phyloP scores from a whole-genome alignment of 306 rosid genomes.

The Arachis hypogaea region DNA sequence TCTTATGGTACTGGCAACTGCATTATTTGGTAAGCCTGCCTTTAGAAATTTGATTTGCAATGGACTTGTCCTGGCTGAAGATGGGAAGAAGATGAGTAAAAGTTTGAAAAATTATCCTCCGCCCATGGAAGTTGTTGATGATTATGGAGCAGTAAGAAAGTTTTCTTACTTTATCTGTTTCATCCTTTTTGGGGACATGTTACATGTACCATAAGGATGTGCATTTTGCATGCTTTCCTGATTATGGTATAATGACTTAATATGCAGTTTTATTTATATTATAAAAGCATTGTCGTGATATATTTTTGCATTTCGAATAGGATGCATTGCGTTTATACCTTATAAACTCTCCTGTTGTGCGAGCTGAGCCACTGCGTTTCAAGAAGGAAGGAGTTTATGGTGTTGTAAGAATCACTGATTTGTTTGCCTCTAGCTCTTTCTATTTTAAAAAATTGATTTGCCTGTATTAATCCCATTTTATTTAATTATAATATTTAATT shows the following conservation, averaged over 20 bases:
- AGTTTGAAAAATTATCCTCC: slow-evolving; percentile 91
- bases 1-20: slow-evolving; percentile 92
- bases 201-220: slow-evolving; percentile 18
- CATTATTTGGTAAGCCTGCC: slow-evolving; percentile 90
- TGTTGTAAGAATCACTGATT: slow-evolving; percentile 70
- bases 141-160: slow-evolving; percentile 82
- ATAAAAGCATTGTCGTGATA: slow-evolving; percentile 18
- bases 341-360: slow-evolving; percentile 95
- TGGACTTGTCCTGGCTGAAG: slow-evolving; percentile 96
- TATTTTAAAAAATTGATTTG: slow-evolving; percentile 1
- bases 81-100: slow-evolving; percentile 98
- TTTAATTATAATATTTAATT: slow-evolving; percentile 25
- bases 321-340: slow-evolving; percentile 91
- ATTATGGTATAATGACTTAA: neutral
- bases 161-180: neutral
- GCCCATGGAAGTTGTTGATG: slow-evolving; percentile 84
- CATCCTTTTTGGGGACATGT: slow-evolving; percentile 13
- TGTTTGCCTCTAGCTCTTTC: slow-evolving; percentile 7
- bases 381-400: slow-evolving; percentile 98
- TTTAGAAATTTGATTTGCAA: slow-evolving; percentile 94
- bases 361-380: slow-evolving; percentile 92
- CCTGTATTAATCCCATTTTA: slow-evolving; percentile 8
- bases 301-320: slow-evolving; percentile 47
- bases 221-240: slow-evolving; percentile 24
- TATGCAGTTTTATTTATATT: slow-evolving; percentile 13